Base-by-base conservation (phyloP, 1,284 basidiomycete species). In the Leccinum subrobustum region DNA sequence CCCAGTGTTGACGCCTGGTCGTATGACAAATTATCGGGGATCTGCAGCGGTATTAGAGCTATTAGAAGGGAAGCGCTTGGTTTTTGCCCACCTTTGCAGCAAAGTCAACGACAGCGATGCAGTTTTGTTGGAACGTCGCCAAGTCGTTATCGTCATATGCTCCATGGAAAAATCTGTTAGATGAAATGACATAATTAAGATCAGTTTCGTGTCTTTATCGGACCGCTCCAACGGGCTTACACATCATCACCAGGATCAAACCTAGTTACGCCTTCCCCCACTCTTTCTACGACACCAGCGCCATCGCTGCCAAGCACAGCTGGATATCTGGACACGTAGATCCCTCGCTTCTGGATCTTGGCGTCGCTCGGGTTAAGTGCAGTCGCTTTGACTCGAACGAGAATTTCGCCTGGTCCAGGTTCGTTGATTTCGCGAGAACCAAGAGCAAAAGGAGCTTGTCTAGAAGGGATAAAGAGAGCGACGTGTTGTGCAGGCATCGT, bases 191-290 rank as follows among this genome's bases (percentile, higher is more conserved):
- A 51, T 9, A 14, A 29, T 51, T 63, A 63, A 71, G 61, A 68
- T 67, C 57, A 69, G 63, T 60, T 33, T 63, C 55, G 56, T 47
- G 57, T 52, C 47, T 25, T 3, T 48, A 61, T 62, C 57, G 42
- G 51, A 57, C 33, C 37, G 50, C 18, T 61, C 11, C 31, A 64
- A 63, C 20, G 54, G 2, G 16, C 79, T 65, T 70, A 84, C 83
- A 89, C 82, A 68, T 79, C 77, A 67, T 89, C 85, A 3, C 87
- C 86, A 39, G 81, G 78, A 52, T 75, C 72, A 67, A 86, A 78
- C 39, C 75, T 71, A 2, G 75, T 74, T 14, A 87, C 84, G 0
- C 77, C 81, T 52, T 77, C 76, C 6, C 86, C 86, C 39, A 88
- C 69, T 54, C 78, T 75, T 23, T 79, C 80, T 23, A 89, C 80